Conservation (phyloP, 2,329 filamentous ascomycete species). For the Chaetomiaceae sp. region DNA sequence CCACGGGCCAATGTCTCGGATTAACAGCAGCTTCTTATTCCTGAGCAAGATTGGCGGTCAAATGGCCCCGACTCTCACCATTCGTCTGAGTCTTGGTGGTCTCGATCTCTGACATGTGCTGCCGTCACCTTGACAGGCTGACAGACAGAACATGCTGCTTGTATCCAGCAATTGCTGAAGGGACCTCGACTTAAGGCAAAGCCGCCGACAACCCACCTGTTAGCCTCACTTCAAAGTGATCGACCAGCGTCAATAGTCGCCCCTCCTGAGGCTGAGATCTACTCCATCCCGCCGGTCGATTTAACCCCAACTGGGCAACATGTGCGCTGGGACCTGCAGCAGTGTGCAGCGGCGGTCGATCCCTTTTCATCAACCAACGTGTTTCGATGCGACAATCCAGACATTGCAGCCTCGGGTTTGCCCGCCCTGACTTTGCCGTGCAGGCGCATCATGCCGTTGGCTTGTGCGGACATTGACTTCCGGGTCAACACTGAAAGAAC, state of each 20-base stretch:
- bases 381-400: constrained; percentile 2
- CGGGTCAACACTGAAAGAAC: no score
- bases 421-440: no score
- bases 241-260: background rate
- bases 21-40: no score
- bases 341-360: constrained; percentile 3
- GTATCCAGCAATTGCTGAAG: background rate
- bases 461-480: no score
- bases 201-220: background rate
- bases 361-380: background rate
- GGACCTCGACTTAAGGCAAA: background rate
- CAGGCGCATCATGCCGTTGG: no score
- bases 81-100: no score
- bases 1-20: no score
- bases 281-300: background rate
- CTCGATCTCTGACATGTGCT: no score
- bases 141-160: no score
- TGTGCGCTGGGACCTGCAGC: background rate
- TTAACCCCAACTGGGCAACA: background rate
- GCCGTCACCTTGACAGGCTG: no score
- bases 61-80: no score
- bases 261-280: background rate
- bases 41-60: background rate
- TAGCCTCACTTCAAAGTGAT: background rate
- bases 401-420: no score